Evolutionary conservation across 768 basidiomycete genomes (phyloP).

Genomic region (Russula sp.): DNA sequence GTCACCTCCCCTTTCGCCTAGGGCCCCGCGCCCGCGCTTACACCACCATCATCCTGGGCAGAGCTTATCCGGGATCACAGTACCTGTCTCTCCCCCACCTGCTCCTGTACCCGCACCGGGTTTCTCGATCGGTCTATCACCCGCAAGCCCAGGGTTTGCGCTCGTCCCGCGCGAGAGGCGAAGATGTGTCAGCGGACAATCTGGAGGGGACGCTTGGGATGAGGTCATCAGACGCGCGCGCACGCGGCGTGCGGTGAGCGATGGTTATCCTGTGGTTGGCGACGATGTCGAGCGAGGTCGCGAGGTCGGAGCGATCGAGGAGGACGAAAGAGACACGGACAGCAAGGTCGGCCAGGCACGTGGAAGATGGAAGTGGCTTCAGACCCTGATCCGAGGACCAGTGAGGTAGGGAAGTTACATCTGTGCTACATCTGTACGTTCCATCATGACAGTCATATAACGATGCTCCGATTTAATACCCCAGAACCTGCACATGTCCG

Average conservation of each 20-base stretch:
- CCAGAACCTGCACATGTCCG: neutral
- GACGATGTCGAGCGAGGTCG: constrained; percentile 2
- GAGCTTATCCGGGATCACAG: constrained; percentile 19
- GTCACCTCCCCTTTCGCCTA: constrained; percentile 7
- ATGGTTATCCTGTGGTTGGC: neutral
- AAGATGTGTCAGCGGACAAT: constrained; percentile 36
- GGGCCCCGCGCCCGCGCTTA: constrained; percentile 13
- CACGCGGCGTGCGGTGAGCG: constrained; percentile 17
- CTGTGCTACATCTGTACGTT: constrained; percentile 1
- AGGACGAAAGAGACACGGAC: neutral
- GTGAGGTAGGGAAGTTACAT: neutral
- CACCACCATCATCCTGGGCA: neutral
- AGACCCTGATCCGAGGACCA: neutral
- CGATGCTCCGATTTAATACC: constrained; percentile 10
- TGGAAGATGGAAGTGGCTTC: constrained; percentile 10
- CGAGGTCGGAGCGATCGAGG: neutral
- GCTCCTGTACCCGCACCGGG: constrained; percentile 34
- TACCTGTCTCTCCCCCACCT: constrained; percentile 3
- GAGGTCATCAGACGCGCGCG: constrained; percentile 11
- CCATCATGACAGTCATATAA: constrained; percentile 11
- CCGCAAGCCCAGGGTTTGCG: constrained; percentile 73
- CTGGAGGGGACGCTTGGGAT: constrained; percentile 11
- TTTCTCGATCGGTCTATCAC: constrained; percentile 71
- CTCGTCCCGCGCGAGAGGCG: constrained; percentile 51
- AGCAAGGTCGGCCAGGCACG: neutral